Evolutionary conservation across 129 eudicot species (phyloP).

Genomic region (Glebionis coronaria): DNA sequence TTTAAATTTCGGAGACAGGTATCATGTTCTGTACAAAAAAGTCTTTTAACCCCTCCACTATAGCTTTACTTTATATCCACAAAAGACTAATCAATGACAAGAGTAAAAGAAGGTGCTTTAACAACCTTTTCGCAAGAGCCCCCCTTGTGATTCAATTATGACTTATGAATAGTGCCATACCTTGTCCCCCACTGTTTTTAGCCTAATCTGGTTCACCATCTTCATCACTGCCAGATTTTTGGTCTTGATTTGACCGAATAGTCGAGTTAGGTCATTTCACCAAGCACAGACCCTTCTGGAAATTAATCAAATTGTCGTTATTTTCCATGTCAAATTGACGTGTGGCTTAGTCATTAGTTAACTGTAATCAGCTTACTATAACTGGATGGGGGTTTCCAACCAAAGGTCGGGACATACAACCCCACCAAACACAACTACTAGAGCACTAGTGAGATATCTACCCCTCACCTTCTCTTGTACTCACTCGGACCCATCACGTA

Average conservation of each 20-base stretch:
- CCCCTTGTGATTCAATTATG: slow-evolving; percentile 34
- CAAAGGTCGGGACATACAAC: slow-evolving; percentile 6
- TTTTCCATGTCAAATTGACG: slow-evolving; percentile 5
- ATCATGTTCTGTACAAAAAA: slow-evolving; percentile 39
- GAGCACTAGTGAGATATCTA: slow-evolving; percentile 1
- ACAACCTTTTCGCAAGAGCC: slow-evolving; percentile 17
- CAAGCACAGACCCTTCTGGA: neutral
- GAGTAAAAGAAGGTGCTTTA: slow-evolving; percentile 22
- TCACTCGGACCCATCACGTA: slow-evolving; percentile 15
- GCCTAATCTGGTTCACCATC: slow-evolving; percentile 31
- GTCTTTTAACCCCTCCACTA: slow-evolving; percentile 36
- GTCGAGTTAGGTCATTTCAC: slow-evolving; percentile 16
- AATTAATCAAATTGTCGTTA: neutral
- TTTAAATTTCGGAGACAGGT: slow-evolving; percentile 27
- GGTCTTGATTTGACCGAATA: slow-evolving; percentile 11
- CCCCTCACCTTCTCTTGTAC: slow-evolving; percentile 22
- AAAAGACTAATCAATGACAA: slow-evolving; percentile 26
- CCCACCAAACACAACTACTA: slow-evolving; percentile 22
- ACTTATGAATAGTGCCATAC: slow-evolving; percentile 33
- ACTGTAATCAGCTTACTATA: slow-evolving; percentile 20
- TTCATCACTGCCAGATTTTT: slow-evolving; percentile 23
- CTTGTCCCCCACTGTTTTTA: slow-evolving; percentile 31
- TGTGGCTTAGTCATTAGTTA: slow-evolving; percentile 5
- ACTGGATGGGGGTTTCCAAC: slow-evolving; percentile 18
- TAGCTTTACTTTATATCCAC: slow-evolving; percentile 44